Conservation (phyloP, 257 asterid species). For the Solanum chiquidenum region DNA sequence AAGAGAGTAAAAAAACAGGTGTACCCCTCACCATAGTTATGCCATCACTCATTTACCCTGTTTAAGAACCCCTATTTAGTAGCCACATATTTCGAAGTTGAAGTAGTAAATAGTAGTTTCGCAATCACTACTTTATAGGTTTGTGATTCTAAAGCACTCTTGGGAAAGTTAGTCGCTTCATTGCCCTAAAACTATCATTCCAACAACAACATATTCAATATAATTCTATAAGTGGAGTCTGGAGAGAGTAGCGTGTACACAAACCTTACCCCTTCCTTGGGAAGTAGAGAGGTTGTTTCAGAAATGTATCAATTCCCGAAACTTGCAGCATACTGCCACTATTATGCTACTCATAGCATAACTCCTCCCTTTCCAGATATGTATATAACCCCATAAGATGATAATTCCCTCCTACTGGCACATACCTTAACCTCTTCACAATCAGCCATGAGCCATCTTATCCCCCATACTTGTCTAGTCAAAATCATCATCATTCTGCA, state of each 20-base stretch:
- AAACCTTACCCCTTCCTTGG: background rate
- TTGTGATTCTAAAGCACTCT: background rate
- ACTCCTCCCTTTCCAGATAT: background rate
- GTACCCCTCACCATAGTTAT: background rate
- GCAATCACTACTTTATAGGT: background rate
- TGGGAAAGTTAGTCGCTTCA: background rate
- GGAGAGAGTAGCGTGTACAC: background rate
- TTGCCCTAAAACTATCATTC: background rate
- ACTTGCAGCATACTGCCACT: background rate
- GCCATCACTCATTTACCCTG: background rate
- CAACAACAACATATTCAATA: background rate
- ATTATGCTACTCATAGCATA: background rate
- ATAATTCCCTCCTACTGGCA: background rate
- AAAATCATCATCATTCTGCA: background rate
- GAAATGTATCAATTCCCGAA: background rate
- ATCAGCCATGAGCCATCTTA: background rate
- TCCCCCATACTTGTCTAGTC: background rate
- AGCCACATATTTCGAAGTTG: background rate
- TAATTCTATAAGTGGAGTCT: background rate
- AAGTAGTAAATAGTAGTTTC: background rate
- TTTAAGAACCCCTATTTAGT: background rate
- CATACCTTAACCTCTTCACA: background rate
- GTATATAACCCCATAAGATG: background rate
- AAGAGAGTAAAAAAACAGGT: background rate
- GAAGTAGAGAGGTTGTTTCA: background rate